Evolutionary conservation across 176 grass and related monocot genomes (phyloP).

Genomic region (Musa itinerans): DNA sequence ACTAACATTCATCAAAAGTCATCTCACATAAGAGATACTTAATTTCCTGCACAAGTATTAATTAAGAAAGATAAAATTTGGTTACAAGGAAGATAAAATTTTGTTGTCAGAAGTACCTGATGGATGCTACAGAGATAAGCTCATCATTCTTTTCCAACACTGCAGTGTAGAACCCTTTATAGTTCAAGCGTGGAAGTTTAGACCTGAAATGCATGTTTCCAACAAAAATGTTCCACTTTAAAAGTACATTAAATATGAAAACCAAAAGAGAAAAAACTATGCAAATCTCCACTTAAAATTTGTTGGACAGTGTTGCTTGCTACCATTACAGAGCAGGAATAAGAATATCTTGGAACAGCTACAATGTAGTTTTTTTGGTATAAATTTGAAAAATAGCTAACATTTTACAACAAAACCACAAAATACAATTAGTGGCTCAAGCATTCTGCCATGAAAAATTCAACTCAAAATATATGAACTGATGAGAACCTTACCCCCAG

Average conservation of each 20-base stretch:
- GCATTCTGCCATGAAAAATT: too few species aligned
- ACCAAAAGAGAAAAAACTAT: neutral
- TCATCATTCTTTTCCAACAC: constrained; percentile 79
- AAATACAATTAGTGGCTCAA: too few species aligned
- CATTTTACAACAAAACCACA: neutral
- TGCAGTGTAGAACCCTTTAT: constrained; percentile 83
- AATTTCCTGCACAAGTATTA: neutral
- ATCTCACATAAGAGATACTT: neutral
- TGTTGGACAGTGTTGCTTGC: neutral
- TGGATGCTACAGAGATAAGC: constrained; percentile 76
- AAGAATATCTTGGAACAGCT: neutral
- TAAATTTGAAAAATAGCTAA: neutral
- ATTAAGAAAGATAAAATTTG: neutral
- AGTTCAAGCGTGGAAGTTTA: constrained; percentile 64
- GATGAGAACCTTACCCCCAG: constrained; percentile 45
- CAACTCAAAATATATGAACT: neutral
- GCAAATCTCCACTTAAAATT: too few species aligned
- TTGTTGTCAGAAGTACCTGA: constrained; percentile 43
- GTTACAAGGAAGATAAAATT: neutral
- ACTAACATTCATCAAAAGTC: too few species aligned
- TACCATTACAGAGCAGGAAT: neutral
- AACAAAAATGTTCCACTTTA: constrained; percentile 3
- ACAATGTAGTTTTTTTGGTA: neutral
- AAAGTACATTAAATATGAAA: constrained; percentile 1
- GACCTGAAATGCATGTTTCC: constrained; percentile 51